Conservation (phyloP, 2,329 filamentous ascomycete genomes). For the Monosporascus cannonballus region DNA sequence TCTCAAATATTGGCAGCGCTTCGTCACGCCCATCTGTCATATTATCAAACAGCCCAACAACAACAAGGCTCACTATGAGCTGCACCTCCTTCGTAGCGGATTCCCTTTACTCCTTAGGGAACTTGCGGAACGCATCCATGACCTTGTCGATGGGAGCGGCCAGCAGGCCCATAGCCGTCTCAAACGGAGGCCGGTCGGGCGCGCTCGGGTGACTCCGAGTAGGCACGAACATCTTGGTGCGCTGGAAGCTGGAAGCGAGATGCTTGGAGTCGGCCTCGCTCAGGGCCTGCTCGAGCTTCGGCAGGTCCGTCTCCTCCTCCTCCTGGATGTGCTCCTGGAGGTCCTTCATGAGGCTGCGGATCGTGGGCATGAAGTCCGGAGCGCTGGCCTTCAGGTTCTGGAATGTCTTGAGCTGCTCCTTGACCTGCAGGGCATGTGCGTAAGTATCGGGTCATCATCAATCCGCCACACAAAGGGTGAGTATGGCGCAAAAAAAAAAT, state of each 20-base stretch:
- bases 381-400: constrained; percentile 37
- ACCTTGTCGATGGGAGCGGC: constrained; percentile 51
- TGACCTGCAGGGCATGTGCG: constrained; percentile 34
- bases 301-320: constrained; percentile 44
- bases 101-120: constrained; percentile 31
- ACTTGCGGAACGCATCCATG: constrained; percentile 48
- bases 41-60: too few relatives aligned
- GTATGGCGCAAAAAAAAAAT: background rate
- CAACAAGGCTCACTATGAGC: too few relatives aligned
- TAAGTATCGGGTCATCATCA: background rate
- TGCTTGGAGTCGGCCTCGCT: constrained; percentile 27
- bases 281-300: constrained; percentile 39
- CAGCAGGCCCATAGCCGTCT: constrained; percentile 47
- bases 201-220: constrained; percentile 44
- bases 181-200: constrained; percentile 47
- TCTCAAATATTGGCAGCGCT: too few relatives aligned
- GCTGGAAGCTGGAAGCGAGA: constrained; percentile 37
- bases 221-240: constrained; percentile 49
- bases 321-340: constrained; percentile 41
- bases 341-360: constrained; percentile 36
- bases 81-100: too few relatives aligned
- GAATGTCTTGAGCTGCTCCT: constrained; percentile 42
- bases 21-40: too few relatives aligned
- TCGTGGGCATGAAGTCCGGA: constrained; percentile 34
- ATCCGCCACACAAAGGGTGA: too few relatives aligned